Conservation (phyloP, 208 protist species). For the Leishmania martiniquensis region DNA sequence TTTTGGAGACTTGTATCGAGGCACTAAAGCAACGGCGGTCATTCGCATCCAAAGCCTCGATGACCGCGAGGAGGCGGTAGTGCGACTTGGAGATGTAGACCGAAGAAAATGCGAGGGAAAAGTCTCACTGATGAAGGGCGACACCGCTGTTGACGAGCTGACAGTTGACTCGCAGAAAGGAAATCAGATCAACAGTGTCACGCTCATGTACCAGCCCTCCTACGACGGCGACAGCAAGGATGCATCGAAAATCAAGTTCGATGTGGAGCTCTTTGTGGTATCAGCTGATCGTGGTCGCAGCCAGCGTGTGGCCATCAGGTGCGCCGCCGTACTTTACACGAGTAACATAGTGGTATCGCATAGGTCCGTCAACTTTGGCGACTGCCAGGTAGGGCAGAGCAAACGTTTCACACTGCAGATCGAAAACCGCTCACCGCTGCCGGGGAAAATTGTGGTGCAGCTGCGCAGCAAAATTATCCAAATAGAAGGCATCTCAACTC, state of each 20-base stretch:
- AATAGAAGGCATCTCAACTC: slow-evolving; percentile 55
- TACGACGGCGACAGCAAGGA: slow-evolving; percentile 60
- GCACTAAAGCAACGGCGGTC: slow-evolving; percentile 45
- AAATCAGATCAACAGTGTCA: slow-evolving; percentile 31
- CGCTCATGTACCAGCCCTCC: slow-evolving; percentile 60
- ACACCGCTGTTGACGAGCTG: slow-evolving; percentile 60
- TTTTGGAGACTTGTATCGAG: slow-evolving; percentile 86
- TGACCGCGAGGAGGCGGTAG: slow-evolving; percentile 50
- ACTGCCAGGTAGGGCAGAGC: slow-evolving; percentile 81
- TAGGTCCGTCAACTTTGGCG: slow-evolving; percentile 79
- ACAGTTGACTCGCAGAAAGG: slow-evolving; percentile 53
- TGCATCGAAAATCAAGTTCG: slow-evolving; percentile 69
- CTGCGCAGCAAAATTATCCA: slow-evolving; percentile 89
- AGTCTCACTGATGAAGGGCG: slow-evolving; percentile 56
- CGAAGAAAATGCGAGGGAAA: slow-evolving; percentile 58
- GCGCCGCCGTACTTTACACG: slow-evolving; percentile 77
- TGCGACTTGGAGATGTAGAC: slow-evolving; percentile 50
- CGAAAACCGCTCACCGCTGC: slow-evolving; percentile 83
- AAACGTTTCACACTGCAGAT: slow-evolving; percentile 73
- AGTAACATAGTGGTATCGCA: slow-evolving; percentile 78
- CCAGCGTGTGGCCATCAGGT: slow-evolving; percentile 67
- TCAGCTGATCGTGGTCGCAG: slow-evolving; percentile 30
- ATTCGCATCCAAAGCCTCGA: slow-evolving; percentile 52
- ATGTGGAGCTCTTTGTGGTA: slow-evolving; percentile 63
- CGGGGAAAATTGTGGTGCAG: slow-evolving; percentile 67